Base-by-base conservation (phyloP, 176 grass and related monocot species). In the Cymbopogon citratus region DNA sequence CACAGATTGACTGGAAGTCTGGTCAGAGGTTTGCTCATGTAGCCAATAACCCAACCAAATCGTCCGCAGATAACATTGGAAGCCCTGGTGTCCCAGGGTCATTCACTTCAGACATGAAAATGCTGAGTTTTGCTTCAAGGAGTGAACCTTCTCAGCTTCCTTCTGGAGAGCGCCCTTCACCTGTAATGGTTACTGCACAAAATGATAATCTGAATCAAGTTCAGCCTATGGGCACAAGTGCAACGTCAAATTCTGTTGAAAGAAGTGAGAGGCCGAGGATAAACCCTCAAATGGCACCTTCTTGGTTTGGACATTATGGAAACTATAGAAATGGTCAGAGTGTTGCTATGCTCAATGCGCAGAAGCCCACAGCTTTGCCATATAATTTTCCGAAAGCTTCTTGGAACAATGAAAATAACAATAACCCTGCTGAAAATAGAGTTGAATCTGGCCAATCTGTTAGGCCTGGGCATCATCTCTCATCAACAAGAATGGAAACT, bases 201-300 rank as follows among this genome's bases (percentile, higher is more conserved):
- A 84, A 68, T 80, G 88, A 93, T 83, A 83, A 73, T 72, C 88
- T 77, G 83, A 88, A 66, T 63, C 88, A 86, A 54, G 64, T 80
- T 78, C 75, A 80, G 82, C 68, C 83, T 82, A 69, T 80, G 62
- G 80, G 28, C 38, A 57, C 83, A 73, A 83, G 61, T 86, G 68
- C 82, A 75, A 48, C 76, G 81, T 73, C 76, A 66, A 84, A 59
- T 89, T 74, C 86, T 80, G 52, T 76, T 66, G 90, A 86, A 80
- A 88, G 81, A 89, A 85, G 45, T 40, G 90, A 94, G 60, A 80
- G 75, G 19, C 79, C 85, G 10, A 87, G 84, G 66, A 91, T 94
- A 72, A 98, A 89, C 81, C 92, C 90, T 87, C 95, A 95, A 76
- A 98, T 94, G 90, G 88, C 90, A 70, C 88, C 92, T 48, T 92